A percentile compares a stretch with the other conserved stretches of the same genome.
Conservation (phyloP, 2,329 filamentous ascomycete species). For the Hymenoscyphus fructigenus region DNA sequence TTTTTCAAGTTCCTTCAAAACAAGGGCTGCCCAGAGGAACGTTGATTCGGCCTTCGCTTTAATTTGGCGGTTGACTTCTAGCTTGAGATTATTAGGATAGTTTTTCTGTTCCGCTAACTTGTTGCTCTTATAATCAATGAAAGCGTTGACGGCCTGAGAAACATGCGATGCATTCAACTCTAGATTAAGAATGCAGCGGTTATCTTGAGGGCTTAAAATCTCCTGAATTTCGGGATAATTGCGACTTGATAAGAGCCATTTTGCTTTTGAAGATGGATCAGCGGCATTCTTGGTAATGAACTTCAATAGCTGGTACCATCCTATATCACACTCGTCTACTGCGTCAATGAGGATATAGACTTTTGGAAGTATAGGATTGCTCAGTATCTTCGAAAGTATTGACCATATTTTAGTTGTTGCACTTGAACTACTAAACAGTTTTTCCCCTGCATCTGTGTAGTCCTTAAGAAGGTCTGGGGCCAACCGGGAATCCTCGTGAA, state of each 20-base stretch:
- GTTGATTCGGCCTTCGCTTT: neutral
- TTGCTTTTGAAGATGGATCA: neutral
- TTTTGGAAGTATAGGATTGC: too few species aligned
- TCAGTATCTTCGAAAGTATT: too few species aligned
- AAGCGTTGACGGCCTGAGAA: neutral
- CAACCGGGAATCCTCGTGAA: slow-evolving; percentile 36
- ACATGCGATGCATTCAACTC: slow-evolving; percentile 3
- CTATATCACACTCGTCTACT: too few species aligned
- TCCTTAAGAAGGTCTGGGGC: too few species aligned
- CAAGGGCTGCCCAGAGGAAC: slow-evolving; percentile 6
- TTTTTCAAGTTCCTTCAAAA: neutral
- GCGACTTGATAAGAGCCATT: slow-evolving; percentile 8
- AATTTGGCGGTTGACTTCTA: slow-evolving; percentile 36
- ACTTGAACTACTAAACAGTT: too few species aligned
- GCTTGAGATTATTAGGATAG: slow-evolving; percentile 33
- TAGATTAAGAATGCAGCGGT: neutral
- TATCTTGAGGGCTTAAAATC: neutral
- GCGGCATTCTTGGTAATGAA: slow-evolving; percentile 3
- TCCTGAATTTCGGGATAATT: slow-evolving; percentile 8
- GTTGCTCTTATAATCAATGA: slow-evolving; percentile 29
- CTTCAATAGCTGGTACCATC: slow-evolving; percentile 29
- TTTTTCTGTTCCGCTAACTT: slow-evolving; percentile 31
- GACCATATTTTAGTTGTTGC: too few species aligned
- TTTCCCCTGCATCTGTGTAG: too few species aligned
- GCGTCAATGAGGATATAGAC: too few species aligned